These are phyloP conservation scores for Pilatotrama ljubarskyi DNA, from an alignment of 768 basidiomycete genomes.

Conservation along the genomic window DNA sequence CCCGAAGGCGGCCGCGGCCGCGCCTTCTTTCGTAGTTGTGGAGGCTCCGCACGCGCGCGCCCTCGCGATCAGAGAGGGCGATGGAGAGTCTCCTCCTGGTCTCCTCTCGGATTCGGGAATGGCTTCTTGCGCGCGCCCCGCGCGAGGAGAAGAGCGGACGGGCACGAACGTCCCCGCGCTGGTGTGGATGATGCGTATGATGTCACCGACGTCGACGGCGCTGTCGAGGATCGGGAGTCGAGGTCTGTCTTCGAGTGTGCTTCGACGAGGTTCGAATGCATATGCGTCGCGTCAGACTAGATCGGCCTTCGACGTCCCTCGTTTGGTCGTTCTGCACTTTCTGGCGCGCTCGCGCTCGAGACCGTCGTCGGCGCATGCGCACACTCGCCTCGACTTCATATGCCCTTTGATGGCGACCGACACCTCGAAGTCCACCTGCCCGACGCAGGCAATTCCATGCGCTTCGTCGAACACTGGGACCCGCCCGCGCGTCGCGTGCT, in stretches of 20 bases:
- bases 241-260: neutral
- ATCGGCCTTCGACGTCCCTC: neutral
- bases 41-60: neutral
- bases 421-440: too few relatives aligned
- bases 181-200: neutral
- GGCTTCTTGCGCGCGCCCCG: neutral
- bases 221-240: neutral
- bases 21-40: neutral
- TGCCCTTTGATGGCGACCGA: neutral
- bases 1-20: too few relatives aligned
- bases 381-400: neutral
- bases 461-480: neutral
- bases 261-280: neutral
- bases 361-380: neutral
- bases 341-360: too few relatives aligned
- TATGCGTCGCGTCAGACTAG: neutral
- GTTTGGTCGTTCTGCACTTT: neutral
- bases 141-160: constrained; percentile 2
- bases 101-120: too few relatives aligned
- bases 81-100: neutral
- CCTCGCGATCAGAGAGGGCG: constrained; percentile 1
- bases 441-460: neutral
- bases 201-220: neutral
- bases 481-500: neutral
- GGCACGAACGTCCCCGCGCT: neutral